These are phyloP conservation scores for Neospora caninum DNA, from an alignment of 169 alveolate species.

Conservation along the genomic window DNA sequence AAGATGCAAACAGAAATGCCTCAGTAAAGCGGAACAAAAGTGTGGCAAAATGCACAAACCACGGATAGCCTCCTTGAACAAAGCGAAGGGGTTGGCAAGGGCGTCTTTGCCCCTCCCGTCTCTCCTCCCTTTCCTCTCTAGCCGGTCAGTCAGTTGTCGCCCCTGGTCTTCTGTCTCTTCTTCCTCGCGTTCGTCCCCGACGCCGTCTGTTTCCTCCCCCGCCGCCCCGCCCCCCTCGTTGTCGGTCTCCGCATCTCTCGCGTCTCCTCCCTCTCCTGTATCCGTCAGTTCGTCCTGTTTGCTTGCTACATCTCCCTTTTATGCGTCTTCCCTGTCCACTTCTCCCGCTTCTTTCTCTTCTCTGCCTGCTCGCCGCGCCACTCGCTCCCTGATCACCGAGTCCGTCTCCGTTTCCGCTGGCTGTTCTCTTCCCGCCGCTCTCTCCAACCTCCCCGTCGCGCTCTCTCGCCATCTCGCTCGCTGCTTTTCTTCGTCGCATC, in stretches of 20 bases:
- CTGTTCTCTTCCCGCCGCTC: neutral
- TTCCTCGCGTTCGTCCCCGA: neutral
- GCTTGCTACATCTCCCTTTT: neutral
- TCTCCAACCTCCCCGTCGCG: neutral
- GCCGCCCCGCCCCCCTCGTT: neutral
- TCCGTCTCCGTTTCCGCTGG: neutral
- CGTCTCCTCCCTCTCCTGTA: neutral
- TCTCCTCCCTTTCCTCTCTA: neutral
- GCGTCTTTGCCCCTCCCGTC: neutral
- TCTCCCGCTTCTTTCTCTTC: neutral
- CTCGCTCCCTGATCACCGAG: neutral
- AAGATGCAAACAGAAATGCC: too few relatives aligned
- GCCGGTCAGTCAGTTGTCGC: neutral
- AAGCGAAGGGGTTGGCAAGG: neutral
- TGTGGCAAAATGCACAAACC: neutral
- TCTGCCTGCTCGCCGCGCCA: neutral
- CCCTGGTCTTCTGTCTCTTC: neutral
- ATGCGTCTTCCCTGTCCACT: neutral
- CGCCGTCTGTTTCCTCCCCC: neutral
- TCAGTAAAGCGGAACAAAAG: too few relatives aligned
- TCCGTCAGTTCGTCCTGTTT: too few relatives aligned
- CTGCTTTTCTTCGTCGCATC: slow-evolving; percentile 4
- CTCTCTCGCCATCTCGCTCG: neutral
- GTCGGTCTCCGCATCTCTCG: neutral
- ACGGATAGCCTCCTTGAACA: neutral